Base-by-base conservation (phyloP, 2,329 filamentous ascomycete genomes). In the Didymella pomorum region DNA sequence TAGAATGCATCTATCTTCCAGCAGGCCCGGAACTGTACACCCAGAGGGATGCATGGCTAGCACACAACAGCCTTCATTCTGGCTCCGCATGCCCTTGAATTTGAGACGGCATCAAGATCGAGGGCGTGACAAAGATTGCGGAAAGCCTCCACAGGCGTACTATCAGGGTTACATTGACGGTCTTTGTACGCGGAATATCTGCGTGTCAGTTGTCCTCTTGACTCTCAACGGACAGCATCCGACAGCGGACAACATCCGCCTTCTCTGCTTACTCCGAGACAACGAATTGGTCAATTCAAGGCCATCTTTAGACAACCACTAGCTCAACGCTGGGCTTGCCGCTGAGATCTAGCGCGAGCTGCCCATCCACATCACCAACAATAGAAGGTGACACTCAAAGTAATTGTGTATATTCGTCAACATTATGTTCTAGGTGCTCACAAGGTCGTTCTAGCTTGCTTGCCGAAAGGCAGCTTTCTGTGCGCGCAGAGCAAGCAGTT, bases 271-370 rank as follows among this genome's bases (percentile, higher is more conserved):
- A 18, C 18, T n/a, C 21, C 23, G 20, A 14, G 18, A 18, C 10
- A 39, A 8, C 25, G 20, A 21, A 18, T 39, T 37, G 28, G 20
- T 23, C 9, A 14, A 20, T 39, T 35, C 23, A 10, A 6, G 2
- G 8, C 11, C 43, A 26, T 23, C 14, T 43, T 9, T 45, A 50
- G n/a, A 21, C 5, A 8, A 21, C 21, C 25, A n/a, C 46, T 56
- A 56, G 39, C 31, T 35, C 3, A 14, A 14, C 14, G 16, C 14
- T 50, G 46, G 21, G 10, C 23, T 44, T 31, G 21, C 46, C 53
- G 20, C 46, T 51, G 41, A 11, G 25, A 14, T 47, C 39, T 46
- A 56, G 41, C 41, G 31, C 45, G 25, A 26, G 18, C 31, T 20
- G 11, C 37, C 28, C 14, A 26, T 39, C 6, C 4, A 16, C 31